Conservation (phyloP, 345 rosid genomes). For the Psidium friedrichsthalianum region DNA sequence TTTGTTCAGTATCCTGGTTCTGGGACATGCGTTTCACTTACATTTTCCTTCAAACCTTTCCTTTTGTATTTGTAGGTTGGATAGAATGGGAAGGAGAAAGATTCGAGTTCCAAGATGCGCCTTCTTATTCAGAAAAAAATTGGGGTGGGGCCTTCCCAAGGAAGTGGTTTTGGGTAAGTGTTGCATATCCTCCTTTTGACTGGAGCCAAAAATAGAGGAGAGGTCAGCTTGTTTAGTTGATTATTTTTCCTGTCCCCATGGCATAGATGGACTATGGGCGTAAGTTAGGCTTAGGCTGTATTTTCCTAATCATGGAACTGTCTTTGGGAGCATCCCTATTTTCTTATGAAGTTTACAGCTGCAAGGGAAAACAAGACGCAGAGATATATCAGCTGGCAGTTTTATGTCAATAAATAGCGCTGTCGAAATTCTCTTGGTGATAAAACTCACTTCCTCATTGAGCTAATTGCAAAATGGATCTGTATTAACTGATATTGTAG, state of each 20-base stretch:
- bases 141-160: constrained; percentile 98
- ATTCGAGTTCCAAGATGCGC: constrained; percentile 82
- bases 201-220: neutral
- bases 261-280: neutral
- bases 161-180: constrained; percentile 95
- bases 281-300: neutral
- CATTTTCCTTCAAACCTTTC: neutral
- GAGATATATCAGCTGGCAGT: neutral
- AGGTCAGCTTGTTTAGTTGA: neutral
- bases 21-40: neutral
- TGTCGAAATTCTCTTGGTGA: neutral
- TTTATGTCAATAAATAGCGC: neutral
- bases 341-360: neutral
- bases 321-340: neutral
- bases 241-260: neutral
- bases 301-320: neutral
- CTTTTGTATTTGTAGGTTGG: constrained; percentile 56
- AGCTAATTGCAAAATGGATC: neutral
- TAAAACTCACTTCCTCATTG: neutral
- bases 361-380: neutral
- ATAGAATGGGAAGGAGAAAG: constrained; percentile 94
- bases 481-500: neutral
- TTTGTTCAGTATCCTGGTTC: neutral
- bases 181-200: neutral
- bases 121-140: constrained; percentile 94